Conservation (phyloP, 2,329 filamentous ascomycete genomes). For the Pyricularia pennisetigena region DNA sequence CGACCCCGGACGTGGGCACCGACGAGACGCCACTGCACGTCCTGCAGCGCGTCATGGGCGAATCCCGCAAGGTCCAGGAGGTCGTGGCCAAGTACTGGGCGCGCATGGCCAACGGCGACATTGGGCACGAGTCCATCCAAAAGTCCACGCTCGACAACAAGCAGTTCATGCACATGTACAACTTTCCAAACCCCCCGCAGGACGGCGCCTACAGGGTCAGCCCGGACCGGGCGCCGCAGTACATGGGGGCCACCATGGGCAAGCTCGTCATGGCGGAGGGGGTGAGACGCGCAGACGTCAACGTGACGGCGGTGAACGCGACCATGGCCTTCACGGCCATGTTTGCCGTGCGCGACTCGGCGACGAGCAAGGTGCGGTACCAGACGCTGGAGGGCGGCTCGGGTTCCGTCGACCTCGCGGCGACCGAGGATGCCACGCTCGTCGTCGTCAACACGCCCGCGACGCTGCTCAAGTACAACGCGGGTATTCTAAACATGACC, state of each 20-base stretch:
- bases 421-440: constrained; percentile 32
- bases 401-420: constrained; percentile 21
- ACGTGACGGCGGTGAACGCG: constrained; percentile 6
- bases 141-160: constrained; percentile 25
- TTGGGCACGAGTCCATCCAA: constrained; percentile 31
- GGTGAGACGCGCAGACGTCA: constrained; percentile 7
- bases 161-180: constrained; percentile 27
- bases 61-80: constrained; percentile 21
- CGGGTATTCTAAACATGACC: constrained; percentile 8
- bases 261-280: constrained; percentile 25
- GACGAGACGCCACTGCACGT: constrained; percentile 36
- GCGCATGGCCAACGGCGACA: constrained; percentile 41
- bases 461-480: constrained; percentile 31
- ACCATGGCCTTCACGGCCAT: constrained; percentile 24
- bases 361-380: constrained; percentile 24
- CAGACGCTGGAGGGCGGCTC: constrained; percentile 22
- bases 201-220: constrained; percentile 32
- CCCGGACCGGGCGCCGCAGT: constrained; percentile 28
- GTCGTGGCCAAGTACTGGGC: constrained; percentile 41
- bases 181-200: constrained; percentile 23
- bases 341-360: constrained; percentile 20
- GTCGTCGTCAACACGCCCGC: constrained; percentile 38
- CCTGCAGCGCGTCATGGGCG: constrained; percentile 26
- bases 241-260: constrained; percentile 41
- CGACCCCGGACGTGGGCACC: constrained; percentile 32